Conservation (phyloP, 352 stramenopile species). For the Chrysophaeum taylorii region DNA sequence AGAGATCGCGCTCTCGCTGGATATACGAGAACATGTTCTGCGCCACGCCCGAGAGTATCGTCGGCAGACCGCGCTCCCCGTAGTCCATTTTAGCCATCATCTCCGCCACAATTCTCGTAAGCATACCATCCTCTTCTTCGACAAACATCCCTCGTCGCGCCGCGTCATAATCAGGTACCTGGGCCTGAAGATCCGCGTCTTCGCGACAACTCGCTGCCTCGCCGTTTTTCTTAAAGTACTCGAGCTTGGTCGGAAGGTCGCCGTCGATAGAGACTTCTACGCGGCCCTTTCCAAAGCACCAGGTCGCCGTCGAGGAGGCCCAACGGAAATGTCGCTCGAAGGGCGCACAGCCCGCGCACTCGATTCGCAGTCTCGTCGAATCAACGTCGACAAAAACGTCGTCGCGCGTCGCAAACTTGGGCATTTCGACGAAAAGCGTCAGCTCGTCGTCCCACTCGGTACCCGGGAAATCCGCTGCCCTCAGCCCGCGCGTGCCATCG, state of each 20-base stretch:
- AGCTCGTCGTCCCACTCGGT: not conserved
- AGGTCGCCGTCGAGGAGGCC: not conserved
- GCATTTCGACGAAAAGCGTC: not conserved
- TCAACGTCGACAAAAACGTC: not conserved
- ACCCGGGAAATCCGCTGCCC: not conserved
- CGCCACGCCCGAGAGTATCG: not conserved
- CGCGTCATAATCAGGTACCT: not conserved
- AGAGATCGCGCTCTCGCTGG: not conserved
- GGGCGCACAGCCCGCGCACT: not conserved
- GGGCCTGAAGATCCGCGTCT: not conserved
- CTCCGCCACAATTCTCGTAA: not conserved
- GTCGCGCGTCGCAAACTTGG: not conserved
- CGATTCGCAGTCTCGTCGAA: not conserved
- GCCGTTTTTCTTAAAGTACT: not conserved
- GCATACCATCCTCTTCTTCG: constrained; percentile 6
- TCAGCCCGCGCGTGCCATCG: not conserved
- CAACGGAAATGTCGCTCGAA: no score
- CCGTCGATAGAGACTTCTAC: not conserved
- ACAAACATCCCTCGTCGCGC: not conserved
- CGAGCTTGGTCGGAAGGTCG: not conserved
- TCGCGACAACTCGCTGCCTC: not conserved
- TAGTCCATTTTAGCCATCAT: not conserved
- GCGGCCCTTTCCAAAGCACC: no score
- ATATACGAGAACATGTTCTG: not conserved
- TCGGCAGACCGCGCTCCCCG: not conserved